These are phyloP conservation scores for Backusella australiensis DNA, from an alignment of 192 early-diverging fungal genomes.

Conservation along the genomic window DNA sequence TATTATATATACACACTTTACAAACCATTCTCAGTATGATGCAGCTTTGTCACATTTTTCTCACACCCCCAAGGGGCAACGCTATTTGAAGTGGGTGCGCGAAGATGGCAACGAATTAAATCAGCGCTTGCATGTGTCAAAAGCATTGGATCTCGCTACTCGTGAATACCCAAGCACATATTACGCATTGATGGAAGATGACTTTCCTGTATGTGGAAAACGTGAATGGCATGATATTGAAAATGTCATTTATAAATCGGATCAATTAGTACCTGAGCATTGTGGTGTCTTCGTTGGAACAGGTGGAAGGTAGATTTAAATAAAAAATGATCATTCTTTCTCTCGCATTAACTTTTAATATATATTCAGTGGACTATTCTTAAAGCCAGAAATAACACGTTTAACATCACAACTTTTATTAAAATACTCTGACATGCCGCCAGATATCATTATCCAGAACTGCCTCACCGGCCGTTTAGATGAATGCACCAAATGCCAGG, in stretches of 20 bases:
- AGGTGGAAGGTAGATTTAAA: slow-evolving; percentile 44
- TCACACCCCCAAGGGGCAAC: slow-evolving; percentile 38
- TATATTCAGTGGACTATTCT: slow-evolving; percentile 31
- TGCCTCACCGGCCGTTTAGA: slow-evolving; percentile 46
- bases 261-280: slow-evolving; percentile 40
- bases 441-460: slow-evolving; percentile 54
- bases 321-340: neutral
- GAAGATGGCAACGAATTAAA: slow-evolving; percentile 47
- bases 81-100: slow-evolving; percentile 45
- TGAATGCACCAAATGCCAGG: slow-evolving; percentile 41
- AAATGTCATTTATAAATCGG: slow-evolving; percentile 46
- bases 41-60: slow-evolving; percentile 33
- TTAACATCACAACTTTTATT: slow-evolving; percentile 30
- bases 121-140: slow-evolving; percentile 48
- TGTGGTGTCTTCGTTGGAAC: slow-evolving; percentile 58
- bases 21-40: slow-evolving; percentile 45
- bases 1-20: slow-evolving; percentile 52
- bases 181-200: slow-evolving; percentile 49
- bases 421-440: slow-evolving; percentile 36
- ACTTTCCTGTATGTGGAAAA: slow-evolving; percentile 50
- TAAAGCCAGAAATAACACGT: slow-evolving; percentile 33
- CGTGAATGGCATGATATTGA: slow-evolving; percentile 48
- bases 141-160: slow-evolving; percentile 38
- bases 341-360: neutral
- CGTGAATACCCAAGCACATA: slow-evolving; percentile 39